Conservation (phyloP, 1,284 basidiomycete species). For the Malassezia cuniculi region DNA sequence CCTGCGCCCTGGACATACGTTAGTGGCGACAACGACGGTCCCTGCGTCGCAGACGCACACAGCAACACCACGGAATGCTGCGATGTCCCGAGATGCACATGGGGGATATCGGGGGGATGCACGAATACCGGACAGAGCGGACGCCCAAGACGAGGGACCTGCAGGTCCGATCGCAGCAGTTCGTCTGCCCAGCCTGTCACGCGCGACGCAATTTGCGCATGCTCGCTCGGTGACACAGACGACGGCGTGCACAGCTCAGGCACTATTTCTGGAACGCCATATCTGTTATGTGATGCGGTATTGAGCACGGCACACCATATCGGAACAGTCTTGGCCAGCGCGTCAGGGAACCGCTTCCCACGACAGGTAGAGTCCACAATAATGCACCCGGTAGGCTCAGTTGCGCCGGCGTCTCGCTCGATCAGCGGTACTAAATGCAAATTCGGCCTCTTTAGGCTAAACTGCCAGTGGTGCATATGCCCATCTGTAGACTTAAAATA, state of each 20-base stretch:
- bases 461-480: slow-evolving; percentile 54
- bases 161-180: slow-evolving; percentile 50
- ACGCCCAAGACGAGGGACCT: slow-evolving; percentile 45
- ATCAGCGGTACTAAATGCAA: slow-evolving; percentile 61
- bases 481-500: slow-evolving; percentile 99
- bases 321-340: slow-evolving; percentile 82
- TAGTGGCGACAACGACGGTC: slow-evolving; percentile 48
- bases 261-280: slow-evolving; percentile 13
- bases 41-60: slow-evolving; percentile 50
- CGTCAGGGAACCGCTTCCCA: slow-evolving; percentile 88
- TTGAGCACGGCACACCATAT: slow-evolving; percentile 93
- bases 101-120: slow-evolving; percentile 4
- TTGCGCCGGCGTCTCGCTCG: slow-evolving; percentile 49
- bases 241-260: too few relatives aligned
- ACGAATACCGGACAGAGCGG: slow-evolving; percentile 61
- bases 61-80: slow-evolving; percentile 11
- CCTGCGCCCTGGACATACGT: slow-evolving; percentile 73
- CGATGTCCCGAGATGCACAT: not conserved
- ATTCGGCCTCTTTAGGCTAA: slow-evolving; percentile 55
- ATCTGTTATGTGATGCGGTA: slow-evolving; percentile 48
- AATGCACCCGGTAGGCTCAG: slow-evolving; percentile 54
- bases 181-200: slow-evolving; percentile 57
- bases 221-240: slow-evolving; percentile 50
- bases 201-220: slow-evolving; percentile 56
- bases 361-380: slow-evolving; percentile 84